Evolutionary conservation across 2,329 filamentous ascomycete genomes (phyloP).

Genomic region (Blastomyces gilchristii): DNA sequence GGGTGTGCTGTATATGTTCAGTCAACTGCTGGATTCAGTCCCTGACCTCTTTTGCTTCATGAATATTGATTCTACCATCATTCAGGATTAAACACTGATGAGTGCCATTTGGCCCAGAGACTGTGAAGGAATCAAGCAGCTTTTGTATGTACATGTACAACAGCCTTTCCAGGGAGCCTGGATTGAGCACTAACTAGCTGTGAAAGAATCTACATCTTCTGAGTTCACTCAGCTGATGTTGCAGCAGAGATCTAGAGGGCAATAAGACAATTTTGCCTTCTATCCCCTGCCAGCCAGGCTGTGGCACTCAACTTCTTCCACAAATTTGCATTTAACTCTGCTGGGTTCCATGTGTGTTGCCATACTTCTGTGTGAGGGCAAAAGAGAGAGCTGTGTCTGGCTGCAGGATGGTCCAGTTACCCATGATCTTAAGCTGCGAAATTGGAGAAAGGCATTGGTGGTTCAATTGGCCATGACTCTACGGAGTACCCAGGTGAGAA

Average conservation of each 20-base stretch:
- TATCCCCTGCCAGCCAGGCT: constrained; percentile 15
- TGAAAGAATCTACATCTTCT: constrained; percentile 12
- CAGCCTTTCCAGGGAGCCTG: constrained; percentile 11
- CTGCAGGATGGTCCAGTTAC: too few species aligned
- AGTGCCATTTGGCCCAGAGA: constrained; percentile 18
- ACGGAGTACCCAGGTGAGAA: too few species aligned
- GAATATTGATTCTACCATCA: constrained; percentile 15
- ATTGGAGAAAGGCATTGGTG: too few species aligned
- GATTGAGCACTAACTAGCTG: constrained; percentile 9
- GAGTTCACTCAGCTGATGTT: constrained; percentile 11
- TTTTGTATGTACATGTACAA: constrained; percentile 15
- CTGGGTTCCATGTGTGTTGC: too few species aligned
- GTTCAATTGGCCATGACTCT: too few species aligned
- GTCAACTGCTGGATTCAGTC: constrained; percentile 6
- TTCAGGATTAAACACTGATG: constrained; percentile 18
- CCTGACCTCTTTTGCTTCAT: constrained; percentile 15
- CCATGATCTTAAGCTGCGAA: too few species aligned
- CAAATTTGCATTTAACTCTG: too few species aligned
- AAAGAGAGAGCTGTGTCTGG: too few species aligned
- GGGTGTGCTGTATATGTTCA: constrained; percentile 10
- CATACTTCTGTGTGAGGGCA: too few species aligned
- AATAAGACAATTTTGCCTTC: constrained; percentile 7
- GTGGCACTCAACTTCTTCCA: constrained; percentile 5
- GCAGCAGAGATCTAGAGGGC: constrained; percentile 14
- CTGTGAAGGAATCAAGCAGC: constrained; percentile 16